These are phyloP conservation scores for Lodderomyces jiufengensis DNA, from an alignment of 1,139 yeast species.

Conservation along the genomic window DNA sequence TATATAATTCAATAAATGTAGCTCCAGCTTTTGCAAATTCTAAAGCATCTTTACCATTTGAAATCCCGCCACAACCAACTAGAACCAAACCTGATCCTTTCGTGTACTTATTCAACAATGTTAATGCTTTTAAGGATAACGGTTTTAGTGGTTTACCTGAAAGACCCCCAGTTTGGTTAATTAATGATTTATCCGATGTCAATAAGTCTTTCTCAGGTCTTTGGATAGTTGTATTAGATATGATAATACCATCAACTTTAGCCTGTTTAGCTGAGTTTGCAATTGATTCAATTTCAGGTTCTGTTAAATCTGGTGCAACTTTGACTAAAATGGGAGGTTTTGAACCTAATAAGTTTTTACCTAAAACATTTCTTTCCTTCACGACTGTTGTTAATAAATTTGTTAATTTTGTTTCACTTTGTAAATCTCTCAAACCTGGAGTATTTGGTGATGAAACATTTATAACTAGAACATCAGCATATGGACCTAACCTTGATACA, in stretches of 20 bases:
- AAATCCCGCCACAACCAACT: conserved; percentile 93
- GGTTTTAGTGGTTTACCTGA: conserved; percentile 93
- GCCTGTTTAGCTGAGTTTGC: conserved; percentile 77
- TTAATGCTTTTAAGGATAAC: conserved; percentile 66
- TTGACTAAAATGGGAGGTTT: conserved; percentile 82
- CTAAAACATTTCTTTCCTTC: conserved; percentile 49
- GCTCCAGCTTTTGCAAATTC: conserved; percentile 97
- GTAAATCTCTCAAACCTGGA: conserved; percentile 88
- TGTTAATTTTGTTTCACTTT: conserved; percentile 70
- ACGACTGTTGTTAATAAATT: conserved; percentile 64
- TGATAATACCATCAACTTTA: conserved; percentile 84
- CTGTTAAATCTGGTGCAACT: conserved; percentile 89
- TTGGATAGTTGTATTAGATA: conserved; percentile 86
- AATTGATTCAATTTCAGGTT: conserved; percentile 76
- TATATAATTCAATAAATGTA: conserved; percentile 76
- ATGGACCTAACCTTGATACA: conserved; percentile 72
- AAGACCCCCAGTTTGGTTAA: conserved; percentile 75
- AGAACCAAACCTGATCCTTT: conserved; percentile 70
- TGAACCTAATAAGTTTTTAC: conserved; percentile 35
- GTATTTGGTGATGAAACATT: conserved; percentile 97
- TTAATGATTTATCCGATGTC: conserved; percentile 41
- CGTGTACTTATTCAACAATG: conserved; percentile 66
- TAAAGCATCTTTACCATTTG: conserved; percentile 78
- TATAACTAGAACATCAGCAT: conserved; percentile 84
- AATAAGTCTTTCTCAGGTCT: conserved; percentile 57